These are phyloP conservation scores for Fusarium subtropicale DNA, from an alignment of 2,329 filamentous ascomycete species.

Conservation along the genomic window DNA sequence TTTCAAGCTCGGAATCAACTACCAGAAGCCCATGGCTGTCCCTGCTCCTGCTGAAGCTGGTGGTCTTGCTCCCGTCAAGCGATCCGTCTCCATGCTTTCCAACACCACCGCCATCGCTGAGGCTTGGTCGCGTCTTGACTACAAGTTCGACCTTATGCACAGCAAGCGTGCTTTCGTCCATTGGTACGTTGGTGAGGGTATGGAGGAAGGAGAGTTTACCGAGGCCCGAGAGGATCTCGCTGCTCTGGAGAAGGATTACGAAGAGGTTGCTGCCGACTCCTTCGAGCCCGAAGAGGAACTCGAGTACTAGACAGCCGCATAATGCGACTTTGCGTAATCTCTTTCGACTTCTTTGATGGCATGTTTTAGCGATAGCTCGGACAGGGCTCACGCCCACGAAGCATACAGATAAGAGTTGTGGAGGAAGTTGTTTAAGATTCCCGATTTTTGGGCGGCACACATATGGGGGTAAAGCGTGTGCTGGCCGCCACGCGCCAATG, in stretches of 20 bases:
- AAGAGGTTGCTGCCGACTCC: slow-evolving; percentile 84
- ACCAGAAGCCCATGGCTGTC: slow-evolving; percentile 73
- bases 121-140: slow-evolving; percentile 77
- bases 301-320: slow-evolving; percentile 76
- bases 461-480: slow-evolving; percentile 41
- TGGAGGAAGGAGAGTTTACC: slow-evolving; percentile 92
- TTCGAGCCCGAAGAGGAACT: slow-evolving; percentile 70
- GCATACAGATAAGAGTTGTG: slow-evolving; percentile 40
- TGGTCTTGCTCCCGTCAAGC: slow-evolving; percentile 71
- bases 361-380: slow-evolving; percentile 34
- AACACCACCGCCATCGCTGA: slow-evolving; percentile 81
- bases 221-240: slow-evolving; percentile 89
- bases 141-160: slow-evolving; percentile 85
- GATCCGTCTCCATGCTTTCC: slow-evolving; percentile 77
- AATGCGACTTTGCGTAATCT: slow-evolving; percentile 33
- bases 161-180: slow-evolving; percentile 81
- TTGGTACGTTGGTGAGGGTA: slow-evolving; percentile 89
- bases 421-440: slow-evolving; percentile 48
- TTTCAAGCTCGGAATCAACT: slow-evolving; percentile 82
- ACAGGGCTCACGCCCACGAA: slow-evolving; percentile 27
- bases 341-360: slow-evolving; percentile 40
- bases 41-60: slow-evolving; percentile 65
- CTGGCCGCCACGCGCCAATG: slow-evolving; percentile 38
- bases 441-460: slow-evolving; percentile 44
- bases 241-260: slow-evolving; percentile 87